Evolutionary conservation across 306 rosid genomes (phyloP).

Genomic region (Dryas alaskensis): DNA sequence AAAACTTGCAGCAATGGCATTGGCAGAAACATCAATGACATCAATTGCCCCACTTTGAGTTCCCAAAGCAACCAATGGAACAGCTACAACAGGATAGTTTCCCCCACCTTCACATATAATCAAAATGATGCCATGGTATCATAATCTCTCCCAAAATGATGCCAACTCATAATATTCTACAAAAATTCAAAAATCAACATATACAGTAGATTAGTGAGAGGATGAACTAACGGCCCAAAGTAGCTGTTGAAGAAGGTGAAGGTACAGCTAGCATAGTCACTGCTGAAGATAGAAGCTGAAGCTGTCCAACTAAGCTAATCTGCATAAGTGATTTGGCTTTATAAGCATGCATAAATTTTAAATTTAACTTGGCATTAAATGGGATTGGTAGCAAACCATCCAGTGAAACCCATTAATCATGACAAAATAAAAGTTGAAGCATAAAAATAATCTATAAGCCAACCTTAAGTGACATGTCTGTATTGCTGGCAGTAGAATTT

Average conservation of each 20-base stretch:
- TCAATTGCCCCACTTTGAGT: conserved; percentile 88
- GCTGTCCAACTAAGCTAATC: conserved; percentile 93
- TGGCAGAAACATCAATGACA: conserved; percentile 89
- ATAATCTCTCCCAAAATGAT: not conserved
- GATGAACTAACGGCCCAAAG: conserved; percentile 91
- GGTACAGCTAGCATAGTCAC: conserved; percentile 93
- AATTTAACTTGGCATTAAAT: not conserved
- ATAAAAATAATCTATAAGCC: conserved; percentile 22
- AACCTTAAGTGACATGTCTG: conserved; percentile 65
- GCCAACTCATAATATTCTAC: conserved; percentile 11
- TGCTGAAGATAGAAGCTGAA: conserved; percentile 95
- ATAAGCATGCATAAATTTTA: conserved; percentile 15
- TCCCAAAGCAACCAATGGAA: conserved; percentile 97
- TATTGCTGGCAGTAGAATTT: conserved; percentile 40
- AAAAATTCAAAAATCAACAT: conserved; percentile 27
- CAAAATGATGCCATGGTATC: conserved; percentile 22
- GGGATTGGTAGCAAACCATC: conserved; percentile 14
- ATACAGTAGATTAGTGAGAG: conserved; percentile 30
- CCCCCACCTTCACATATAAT: conserved; percentile 79
- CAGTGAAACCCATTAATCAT: conserved; percentile 17
- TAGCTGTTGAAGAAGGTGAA: conserved; percentile 87
- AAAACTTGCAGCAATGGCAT: conserved; percentile 81
- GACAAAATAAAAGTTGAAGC: not conserved
- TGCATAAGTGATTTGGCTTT: conserved; percentile 42
- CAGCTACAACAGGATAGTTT: conserved; percentile 84